Conservation (phyloP, 495 filamentous ascomycete genomes). For the Hypoxylon perforatum region DNA sequence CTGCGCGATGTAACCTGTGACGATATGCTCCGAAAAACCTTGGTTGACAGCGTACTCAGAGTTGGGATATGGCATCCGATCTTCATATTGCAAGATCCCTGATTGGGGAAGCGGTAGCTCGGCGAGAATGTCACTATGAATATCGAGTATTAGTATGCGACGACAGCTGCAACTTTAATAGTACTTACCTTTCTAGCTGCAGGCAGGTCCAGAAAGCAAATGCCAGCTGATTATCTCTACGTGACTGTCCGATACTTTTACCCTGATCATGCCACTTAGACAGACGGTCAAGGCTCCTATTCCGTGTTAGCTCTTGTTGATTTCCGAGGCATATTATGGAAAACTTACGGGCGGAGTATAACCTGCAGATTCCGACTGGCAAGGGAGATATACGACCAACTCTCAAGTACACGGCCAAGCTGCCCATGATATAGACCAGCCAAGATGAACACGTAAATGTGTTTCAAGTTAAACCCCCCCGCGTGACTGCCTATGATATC, state of each 20-base stretch:
- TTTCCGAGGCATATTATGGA: not conserved
- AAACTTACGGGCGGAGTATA: conserved; percentile 77
- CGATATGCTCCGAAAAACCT: conserved; percentile 64
- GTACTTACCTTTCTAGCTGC: conserved; percentile 84
- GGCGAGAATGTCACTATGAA: conserved; percentile 83
- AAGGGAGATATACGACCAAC: conserved; percentile 85
- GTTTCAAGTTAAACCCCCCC: conserved; percentile 79
- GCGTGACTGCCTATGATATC: conserved; percentile 86
- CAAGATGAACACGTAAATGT: conserved; percentile 87
- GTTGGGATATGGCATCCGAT: conserved; percentile 72
- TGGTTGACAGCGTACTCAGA: conserved; percentile 52
- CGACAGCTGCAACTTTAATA: not conserved
- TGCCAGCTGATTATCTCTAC: conserved; percentile 68
- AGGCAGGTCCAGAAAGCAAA: conserved; percentile 95
- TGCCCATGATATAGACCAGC: conserved; percentile 92
- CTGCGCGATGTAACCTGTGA: conserved; percentile 87
- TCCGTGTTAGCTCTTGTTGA: conserved; percentile 7
- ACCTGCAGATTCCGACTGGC: conserved; percentile 82
- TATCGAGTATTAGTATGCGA: conserved; percentile 17
- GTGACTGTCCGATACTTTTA: conserved; percentile 44
- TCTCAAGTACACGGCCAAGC: conserved; percentile 86
- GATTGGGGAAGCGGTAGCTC: conserved; percentile 87
- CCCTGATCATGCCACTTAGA: conserved; percentile 48
- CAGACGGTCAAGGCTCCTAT: conserved; percentile 57
- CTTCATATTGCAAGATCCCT: conserved; percentile 77